Conservation (phyloP, 305 asterid species). For the Coffea humblotiana region DNA sequence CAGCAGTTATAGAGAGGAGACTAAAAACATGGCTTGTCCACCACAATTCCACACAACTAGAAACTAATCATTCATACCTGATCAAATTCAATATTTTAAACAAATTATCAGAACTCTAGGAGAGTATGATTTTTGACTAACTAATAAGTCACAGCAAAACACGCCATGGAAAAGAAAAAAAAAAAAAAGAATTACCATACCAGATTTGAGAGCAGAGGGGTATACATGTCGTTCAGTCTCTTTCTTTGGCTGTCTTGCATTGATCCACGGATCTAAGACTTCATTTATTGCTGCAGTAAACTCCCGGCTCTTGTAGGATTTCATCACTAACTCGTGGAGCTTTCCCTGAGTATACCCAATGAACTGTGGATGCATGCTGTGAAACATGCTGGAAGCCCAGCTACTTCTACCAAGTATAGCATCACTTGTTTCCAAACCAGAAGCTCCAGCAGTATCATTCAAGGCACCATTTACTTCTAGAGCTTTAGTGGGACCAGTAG, state of each 20-base stretch:
- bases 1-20: not conserved
- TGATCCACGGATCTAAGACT: constrained; percentile 98
- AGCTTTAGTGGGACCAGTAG: constrained; percentile 34
- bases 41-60: not conserved
- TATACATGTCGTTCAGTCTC: constrained; percentile 62
- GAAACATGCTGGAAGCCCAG: constrained; percentile 50
- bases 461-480: constrained; percentile 39
- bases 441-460: constrained; percentile 29
- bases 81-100: not conserved
- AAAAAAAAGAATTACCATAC: constrained; percentile 31
- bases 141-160: not conserved
- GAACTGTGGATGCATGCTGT: constrained; percentile 85
- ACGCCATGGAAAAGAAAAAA: not conserved
- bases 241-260: constrained; percentile 85
- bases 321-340: constrained; percentile 98
- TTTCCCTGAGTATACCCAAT: constrained; percentile 93
- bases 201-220: constrained; percentile 39
- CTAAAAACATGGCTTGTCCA: not conserved
- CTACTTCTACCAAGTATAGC: constrained; percentile 31
- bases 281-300: constrained; percentile 98
- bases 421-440: constrained; percentile 38
- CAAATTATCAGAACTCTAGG: not conserved
- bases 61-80: not conserved
- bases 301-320: constrained; percentile 96
- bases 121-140: not conserved